Evolutionary conservation across 2,329 filamentous ascomycete species (phyloP).

Genomic region (Trichophyton verrucosum): DNA sequence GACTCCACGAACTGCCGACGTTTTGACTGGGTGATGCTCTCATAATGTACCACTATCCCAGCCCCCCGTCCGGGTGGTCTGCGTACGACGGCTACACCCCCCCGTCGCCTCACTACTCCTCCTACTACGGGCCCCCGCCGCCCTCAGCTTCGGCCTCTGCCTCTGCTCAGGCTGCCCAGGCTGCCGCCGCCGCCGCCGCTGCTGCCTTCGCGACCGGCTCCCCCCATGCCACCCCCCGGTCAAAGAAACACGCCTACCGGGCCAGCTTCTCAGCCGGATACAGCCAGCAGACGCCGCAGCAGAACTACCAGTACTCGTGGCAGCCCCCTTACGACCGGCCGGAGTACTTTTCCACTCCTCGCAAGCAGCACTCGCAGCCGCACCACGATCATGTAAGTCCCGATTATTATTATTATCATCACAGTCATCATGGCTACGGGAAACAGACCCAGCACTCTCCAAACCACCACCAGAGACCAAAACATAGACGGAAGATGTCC

Average conservation of each 20-base stretch:
- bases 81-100: conserved; percentile 40
- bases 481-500: not conserved
- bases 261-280: conserved; percentile 38
- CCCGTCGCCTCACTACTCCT: conserved; percentile 39
- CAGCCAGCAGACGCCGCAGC: not conserved
- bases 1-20: conserved; percentile 20
- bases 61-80: conserved; percentile 36
- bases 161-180: not conserved
- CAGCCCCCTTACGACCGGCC: conserved; percentile 28
- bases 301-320: conserved; percentile 6
- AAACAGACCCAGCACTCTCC: conserved; percentile 5
- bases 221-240: conserved; percentile 32
- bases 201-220: conserved; percentile 23
- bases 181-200: not conserved
- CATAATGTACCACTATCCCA: conserved; percentile 37
- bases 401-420: conserved; percentile 32
- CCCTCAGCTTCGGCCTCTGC: conserved; percentile 20
- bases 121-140: conserved; percentile 37
- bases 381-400: conserved; percentile 54
- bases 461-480: conserved; percentile 28
- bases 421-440: conserved; percentile 9
- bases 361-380: conserved; percentile 23
- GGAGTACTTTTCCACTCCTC: conserved; percentile 42
- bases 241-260: conserved; percentile 44
- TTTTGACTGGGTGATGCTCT: conserved; percentile 15